Evolutionary conservation across 2,329 filamentous ascomycete species (phyloP).

Genomic region (Exophiala dermatitidis): DNA sequence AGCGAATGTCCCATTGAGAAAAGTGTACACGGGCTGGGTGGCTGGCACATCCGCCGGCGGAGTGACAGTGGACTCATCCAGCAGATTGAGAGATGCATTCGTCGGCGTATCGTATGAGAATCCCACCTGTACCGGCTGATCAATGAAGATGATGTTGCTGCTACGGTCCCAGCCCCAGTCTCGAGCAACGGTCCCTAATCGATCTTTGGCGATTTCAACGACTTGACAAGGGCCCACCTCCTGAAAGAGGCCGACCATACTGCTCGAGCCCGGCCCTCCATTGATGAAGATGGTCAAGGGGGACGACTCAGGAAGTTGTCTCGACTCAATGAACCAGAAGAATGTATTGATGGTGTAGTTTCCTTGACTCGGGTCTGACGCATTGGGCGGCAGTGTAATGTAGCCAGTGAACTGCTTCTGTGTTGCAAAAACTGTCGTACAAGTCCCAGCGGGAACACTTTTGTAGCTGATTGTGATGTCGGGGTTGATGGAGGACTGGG

Average conservation of each 20-base stretch:
- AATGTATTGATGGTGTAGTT: conserved; percentile 34
- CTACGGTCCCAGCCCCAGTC: conserved; percentile 47
- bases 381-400: conserved; percentile 50
- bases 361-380: conserved; percentile 29
- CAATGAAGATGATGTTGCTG: conserved; percentile 36
- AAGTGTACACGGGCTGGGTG: conserved; percentile 30
- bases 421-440: conserved; percentile 55
- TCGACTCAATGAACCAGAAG: conserved; percentile 40
- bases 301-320: conserved; percentile 39
- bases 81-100: conserved; percentile 39
- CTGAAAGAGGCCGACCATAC: conserved; percentile 47
- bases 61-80: conserved; percentile 29
- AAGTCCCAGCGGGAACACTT: conserved; percentile 52
- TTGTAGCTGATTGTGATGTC: conserved; percentile 64
- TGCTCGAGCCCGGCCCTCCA: conserved; percentile 48
- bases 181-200: conserved; percentile 39
- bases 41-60: conserved; percentile 30
- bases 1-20: conserved; percentile 53
- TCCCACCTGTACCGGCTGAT: conserved; percentile 45
- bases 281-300: conserved; percentile 48
- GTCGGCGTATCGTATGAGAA: conserved; percentile 44
- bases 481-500: conserved; percentile 53
- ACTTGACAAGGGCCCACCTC: conserved; percentile 42
- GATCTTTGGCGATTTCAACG: conserved; percentile 36
- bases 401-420: conserved; percentile 67